Evolutionary conservation across 164 flowering plant species (phyloP).

Genomic region (Pachysandra terminalis): DNA sequence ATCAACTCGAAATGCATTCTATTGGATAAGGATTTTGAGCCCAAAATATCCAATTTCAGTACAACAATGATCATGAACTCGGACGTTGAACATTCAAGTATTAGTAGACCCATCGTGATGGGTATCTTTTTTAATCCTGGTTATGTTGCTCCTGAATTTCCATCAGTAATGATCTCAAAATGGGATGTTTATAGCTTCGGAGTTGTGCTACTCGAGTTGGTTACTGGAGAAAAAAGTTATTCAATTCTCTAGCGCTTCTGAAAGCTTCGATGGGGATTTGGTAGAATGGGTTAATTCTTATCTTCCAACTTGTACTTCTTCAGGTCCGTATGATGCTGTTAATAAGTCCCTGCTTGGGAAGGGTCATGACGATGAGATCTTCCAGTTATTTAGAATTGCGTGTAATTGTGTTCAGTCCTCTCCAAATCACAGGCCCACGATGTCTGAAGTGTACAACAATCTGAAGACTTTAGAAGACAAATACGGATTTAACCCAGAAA

Average conservation of each 20-base stretch:
- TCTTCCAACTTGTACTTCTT: background rate
- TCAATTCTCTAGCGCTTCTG: conserved; percentile 7
- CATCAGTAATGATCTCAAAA: conserved; percentile 6
- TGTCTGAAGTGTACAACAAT: conserved; percentile 13
- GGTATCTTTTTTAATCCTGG: conserved; percentile 7
- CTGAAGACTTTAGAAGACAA: conserved; percentile 13
- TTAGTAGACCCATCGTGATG: conserved; percentile 1
- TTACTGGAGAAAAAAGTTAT: conserved; percentile 14
- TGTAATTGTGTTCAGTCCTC: background rate
- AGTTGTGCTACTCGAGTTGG: conserved; percentile 16
- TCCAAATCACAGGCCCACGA: conserved; percentile 15
- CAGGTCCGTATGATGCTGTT: background rate
- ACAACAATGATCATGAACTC: conserved; percentile 12
- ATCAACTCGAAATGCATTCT: conserved; percentile 22
- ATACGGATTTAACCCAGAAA: conserved; percentile 1
- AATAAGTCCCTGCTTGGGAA: background rate
- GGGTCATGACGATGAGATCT: background rate
- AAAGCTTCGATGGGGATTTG: conserved; percentile 11
- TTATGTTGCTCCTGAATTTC: conserved; percentile 10
- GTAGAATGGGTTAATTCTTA: conserved; percentile 16
- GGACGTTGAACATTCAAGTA: conserved; percentile 5
- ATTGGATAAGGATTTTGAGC: conserved; percentile 17
- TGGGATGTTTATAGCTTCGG: conserved; percentile 26
- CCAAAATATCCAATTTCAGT: conserved; percentile 15
- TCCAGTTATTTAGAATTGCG: background rate